Percentiles rank a stretch among this genome's conserved stretches.
Conservation (phyloP, 345 rosid species). For the Rhizophora apiculata region DNA sequence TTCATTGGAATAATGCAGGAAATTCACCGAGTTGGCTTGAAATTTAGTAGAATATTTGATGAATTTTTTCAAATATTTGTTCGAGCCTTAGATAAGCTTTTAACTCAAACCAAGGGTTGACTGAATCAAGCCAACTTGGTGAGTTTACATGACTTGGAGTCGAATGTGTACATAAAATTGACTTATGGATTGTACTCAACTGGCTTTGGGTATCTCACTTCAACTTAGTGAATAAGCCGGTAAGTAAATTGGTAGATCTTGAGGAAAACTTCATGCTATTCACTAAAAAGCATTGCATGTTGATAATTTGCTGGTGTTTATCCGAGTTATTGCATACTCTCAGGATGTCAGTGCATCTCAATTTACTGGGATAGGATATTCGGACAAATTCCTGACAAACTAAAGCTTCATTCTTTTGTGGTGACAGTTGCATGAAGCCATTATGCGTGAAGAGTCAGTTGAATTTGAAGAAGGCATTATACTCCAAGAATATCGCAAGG, state of each 20-base stretch:
- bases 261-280: neutral
- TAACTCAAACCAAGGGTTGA: constrained; percentile 41
- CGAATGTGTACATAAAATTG: neutral
- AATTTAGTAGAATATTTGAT: constrained; percentile 51
- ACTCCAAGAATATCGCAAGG: constrained; percentile 81
- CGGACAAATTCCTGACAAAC: constrained; percentile 13
- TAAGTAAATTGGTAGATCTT: neutral
- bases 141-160: constrained; percentile 26
- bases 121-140: constrained; percentile 55
- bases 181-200: neutral
- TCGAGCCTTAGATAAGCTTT: constrained; percentile 49
- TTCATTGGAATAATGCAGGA: constrained; percentile 52
- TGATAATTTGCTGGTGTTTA: neutral
- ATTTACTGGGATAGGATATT: neutral
- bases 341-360: neutral
- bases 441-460: constrained; percentile 79
- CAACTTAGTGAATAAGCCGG: constrained; percentile 1
- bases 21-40: constrained; percentile 56
- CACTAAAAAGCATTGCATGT: neutral
- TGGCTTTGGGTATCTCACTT: constrained; percentile 1
- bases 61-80: constrained; percentile 37
- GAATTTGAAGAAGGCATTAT: constrained; percentile 79
- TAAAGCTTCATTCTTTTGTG: constrained; percentile 7
- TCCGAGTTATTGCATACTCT: neutral
- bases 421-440: constrained; percentile 86